Base-by-base conservation (phyloP, 805 yeast species). In the Millerago galiae region DNA sequence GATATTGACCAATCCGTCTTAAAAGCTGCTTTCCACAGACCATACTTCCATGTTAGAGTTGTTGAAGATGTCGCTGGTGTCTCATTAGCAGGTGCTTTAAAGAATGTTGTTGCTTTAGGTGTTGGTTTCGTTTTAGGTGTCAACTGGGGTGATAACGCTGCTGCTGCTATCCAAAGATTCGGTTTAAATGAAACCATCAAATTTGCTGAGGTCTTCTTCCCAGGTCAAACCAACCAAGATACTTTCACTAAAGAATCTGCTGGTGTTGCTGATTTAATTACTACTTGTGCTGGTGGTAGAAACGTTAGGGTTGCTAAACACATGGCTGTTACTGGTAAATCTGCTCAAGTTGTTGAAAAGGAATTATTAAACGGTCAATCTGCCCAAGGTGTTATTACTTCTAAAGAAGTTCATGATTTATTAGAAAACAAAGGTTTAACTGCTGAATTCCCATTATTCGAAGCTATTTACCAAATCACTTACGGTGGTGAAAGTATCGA, bases 141-240 rank as follows among this genome's bases (percentile, higher is more conserved):
- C 50, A 96, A 95, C 50, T 93, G 99, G 99, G 99, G 99, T 65
- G 96, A 89, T 67, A 93, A 93, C 63, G 98, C 99, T 51, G 89
- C 91, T 67, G 83, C 98, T 43, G 99, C 98, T 35, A 81, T 93
- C 56, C 95, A 91, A 90, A 79, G 99, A 70, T 83, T 91, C 53
- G 99, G 99, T 37, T 69, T 93, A 51, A 75, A 83, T 58, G 99
- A 93, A 70, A 87, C 85, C 59, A 84, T 90, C 63, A 76, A 77
- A 61, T 93, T 93, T 65, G 93, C 95, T 34, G 72, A 78, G 57
- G 73, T 72, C 55, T 90, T 86, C 68, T 93, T 79, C 80, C 90
- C 82, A 33, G 60, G 60, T 42, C 54, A 55, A 48, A 54, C 60
- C 17, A 43, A 46, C 40, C 54, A 51, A 38, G 78, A 74, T 47